Evolutionary conservation across 306 rosid genomes (phyloP).

Genomic region (Begonia fuchsioides): DNA sequence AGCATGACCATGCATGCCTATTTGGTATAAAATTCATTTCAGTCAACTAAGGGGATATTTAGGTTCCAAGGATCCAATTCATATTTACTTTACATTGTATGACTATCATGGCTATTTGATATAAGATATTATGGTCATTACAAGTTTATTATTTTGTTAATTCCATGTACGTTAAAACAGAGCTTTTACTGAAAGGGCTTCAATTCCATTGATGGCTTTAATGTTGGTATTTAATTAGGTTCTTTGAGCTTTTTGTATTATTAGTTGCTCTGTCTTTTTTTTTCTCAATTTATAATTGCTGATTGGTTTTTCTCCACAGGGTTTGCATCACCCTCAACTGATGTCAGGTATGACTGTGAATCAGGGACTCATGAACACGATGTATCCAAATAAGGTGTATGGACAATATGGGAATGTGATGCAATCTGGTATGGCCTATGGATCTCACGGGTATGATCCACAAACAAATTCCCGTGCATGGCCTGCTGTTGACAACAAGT

Average conservation of each 20-base stretch:
- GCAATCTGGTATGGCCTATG: constrained; percentile 75
- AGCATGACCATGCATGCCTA: neutral
- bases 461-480: constrained; percentile 63
- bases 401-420: constrained; percentile 61
- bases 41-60: no score
- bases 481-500: constrained; percentile 75
- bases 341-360: constrained; percentile 55
- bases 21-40: no score
- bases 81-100: no score
- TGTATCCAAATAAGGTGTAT: constrained; percentile 66
- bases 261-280: neutral
- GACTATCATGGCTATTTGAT: no score
- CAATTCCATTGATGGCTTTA: no score
- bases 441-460: constrained; percentile 71
- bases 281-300: neutral
- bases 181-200: no score
- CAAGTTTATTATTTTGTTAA: no score
- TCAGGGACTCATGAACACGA: constrained; percentile 51
- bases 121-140: no score
- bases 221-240: no score
- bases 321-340: constrained; percentile 84
- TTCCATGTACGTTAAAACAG: no score
- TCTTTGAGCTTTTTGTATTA: neutral
- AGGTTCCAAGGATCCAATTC: no score
- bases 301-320: constrained; percentile 20